A percentile compares a stretch with the other conserved stretches of the same genome.
Conservation (phyloP, 257 asterid genomes). For the Jacaranda copaia region DNA sequence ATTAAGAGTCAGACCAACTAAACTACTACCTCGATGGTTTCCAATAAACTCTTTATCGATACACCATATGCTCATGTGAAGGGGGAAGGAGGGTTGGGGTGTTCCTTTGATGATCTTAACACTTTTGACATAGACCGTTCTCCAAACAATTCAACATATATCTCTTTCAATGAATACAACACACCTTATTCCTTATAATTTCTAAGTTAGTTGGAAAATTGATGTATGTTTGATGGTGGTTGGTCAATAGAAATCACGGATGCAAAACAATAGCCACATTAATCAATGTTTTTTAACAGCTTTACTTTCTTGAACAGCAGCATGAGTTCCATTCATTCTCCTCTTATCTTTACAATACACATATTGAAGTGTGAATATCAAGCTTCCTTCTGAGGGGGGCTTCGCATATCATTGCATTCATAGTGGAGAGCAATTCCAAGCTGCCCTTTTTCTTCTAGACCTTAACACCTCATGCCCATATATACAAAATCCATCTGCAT, state of each 20-base stretch:
- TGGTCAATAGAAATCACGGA: slow-evolving; percentile 21
- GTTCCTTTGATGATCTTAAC: neutral
- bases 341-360: neutral
- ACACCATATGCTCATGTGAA: too few species aligned
- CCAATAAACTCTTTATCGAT: too few species aligned
- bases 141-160: slow-evolving; percentile 41
- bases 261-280: neutral
- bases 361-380: slow-evolving; percentile 54
- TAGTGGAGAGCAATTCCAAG: slow-evolving; percentile 34
- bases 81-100: neutral
- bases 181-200: neutral
- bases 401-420: slow-evolving; percentile 44
- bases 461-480: slow-evolving; percentile 42
- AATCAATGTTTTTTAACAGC: slow-evolving; percentile 2
- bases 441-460: slow-evolving; percentile 35
- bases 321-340: neutral
- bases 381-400: slow-evolving; percentile 45
- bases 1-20: too few species aligned
- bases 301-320: slow-evolving; percentile 4
- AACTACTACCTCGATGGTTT: too few species aligned
- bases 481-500: slow-evolving; percentile 30
- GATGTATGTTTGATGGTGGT: slow-evolving; percentile 29
- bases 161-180: slow-evolving; percentile 12
- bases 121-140: slow-evolving; percentile 40
- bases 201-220: slow-evolving; percentile 32